Evolutionary conservation across 805 yeast genomes (phyloP), one percentile per base, ranked within the genome.

Genomic region (Saturnispora mendoncae): DNA sequence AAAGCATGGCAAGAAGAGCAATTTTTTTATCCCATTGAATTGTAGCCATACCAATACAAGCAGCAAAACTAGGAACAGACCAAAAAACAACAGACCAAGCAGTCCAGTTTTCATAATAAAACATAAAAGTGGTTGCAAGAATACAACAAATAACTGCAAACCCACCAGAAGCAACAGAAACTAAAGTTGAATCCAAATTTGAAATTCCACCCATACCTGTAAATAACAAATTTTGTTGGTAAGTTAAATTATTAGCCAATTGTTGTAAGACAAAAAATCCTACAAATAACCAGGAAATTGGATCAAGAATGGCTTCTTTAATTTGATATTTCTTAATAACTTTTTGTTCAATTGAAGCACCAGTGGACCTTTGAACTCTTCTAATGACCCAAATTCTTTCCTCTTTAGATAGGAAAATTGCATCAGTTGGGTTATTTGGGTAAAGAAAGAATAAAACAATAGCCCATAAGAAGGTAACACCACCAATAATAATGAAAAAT

Each of bases 381-480:
- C 67, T 51, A 44, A 69, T 69, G 43, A 67, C 57, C 66, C 69
- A 65, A 30, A 56, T 44, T 50, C 66, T 71, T 46, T 46, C 47
- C 33, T 46, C 58, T 18, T 52, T 54, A 3, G 68, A 43, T 38
- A 76, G 59, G 48, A 71, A 69, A 48, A 53, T 60, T 6, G 74
- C 72, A 40, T 60, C 64, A 1, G 73, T 55, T 18, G 81, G 81
- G 50, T 73, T 72, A 45, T 69, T 65, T 26, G 82, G 83, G 47
- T 71, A 74, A 18, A 65, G 38, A 44, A 66, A 62, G 46, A 53
- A 52, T 6, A 65, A 51, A 6, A 60, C 28, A 4, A 63, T 35
- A 4, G 66, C 50, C 13, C 64, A 40, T 17, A 68, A 21, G 26
- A 73, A 57, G 0, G 80, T 69, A 19, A 72, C 47, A 14, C 72